These are phyloP conservation scores for Fusarium luffae DNA, from an alignment of 2,329 filamentous ascomycete species.

Conservation along the genomic window DNA sequence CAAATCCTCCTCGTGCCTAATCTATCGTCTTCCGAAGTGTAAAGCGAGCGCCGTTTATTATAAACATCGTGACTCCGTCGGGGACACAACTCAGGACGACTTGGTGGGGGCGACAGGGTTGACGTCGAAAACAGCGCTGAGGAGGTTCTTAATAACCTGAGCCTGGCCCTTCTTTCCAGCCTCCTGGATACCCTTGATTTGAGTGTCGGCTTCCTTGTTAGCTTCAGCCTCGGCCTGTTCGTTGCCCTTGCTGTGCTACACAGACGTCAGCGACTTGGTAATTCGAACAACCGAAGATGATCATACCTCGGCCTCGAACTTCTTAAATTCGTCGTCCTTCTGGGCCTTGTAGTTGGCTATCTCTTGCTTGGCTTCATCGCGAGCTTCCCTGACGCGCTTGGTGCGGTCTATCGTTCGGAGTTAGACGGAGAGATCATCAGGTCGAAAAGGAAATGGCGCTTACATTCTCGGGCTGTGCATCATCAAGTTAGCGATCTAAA, in stretches of 20 bases:
- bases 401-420: slow-evolving; percentile 69
- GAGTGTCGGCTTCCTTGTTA: slow-evolving; percentile 80
- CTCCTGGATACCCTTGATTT: slow-evolving; percentile 84
- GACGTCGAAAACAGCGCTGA: slow-evolving; percentile 86
- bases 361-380: slow-evolving; percentile 96
- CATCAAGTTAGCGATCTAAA: slow-evolving; percentile 45
- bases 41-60: slow-evolving; percentile 29
- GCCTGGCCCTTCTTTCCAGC: slow-evolving; percentile 83
- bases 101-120: slow-evolving; percentile 69
- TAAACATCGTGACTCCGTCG: slow-evolving; percentile 9
- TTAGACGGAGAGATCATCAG: slow-evolving; percentile 1
- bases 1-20: slow-evolving; percentile 21
- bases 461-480: slow-evolving; percentile 85
- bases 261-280: slow-evolving; percentile 7
- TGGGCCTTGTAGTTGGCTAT: slow-evolving; percentile 90
- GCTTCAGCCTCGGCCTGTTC: slow-evolving; percentile 80
- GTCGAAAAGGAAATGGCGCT: slow-evolving; percentile 47
- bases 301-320: slow-evolving; percentile 80
- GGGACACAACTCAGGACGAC: slow-evolving; percentile 42
- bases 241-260: slow-evolving; percentile 91
- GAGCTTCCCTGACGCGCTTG: slow-evolving; percentile 96
- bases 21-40: slow-evolving; percentile 18
- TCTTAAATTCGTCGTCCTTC: slow-evolving; percentile 96
- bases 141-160: slow-evolving; percentile 83
- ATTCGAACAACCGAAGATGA: background rate